Evolutionary conservation across 1,284 basidiomycete genomes (phyloP), one percentile per base, ranked within the genome.

Genomic region (Irpex lacteus): DNA sequence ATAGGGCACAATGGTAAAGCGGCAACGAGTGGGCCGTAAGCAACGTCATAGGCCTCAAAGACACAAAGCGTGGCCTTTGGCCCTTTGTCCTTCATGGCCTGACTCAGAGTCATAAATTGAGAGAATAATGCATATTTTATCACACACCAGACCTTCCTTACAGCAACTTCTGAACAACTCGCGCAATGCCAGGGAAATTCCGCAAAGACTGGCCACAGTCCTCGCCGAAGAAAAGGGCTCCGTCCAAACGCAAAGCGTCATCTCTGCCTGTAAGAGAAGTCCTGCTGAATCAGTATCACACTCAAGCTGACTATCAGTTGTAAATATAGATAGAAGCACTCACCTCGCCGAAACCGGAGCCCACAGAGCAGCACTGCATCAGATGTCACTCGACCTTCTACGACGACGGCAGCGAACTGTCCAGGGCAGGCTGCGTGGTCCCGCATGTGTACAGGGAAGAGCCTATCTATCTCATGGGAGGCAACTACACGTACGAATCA

Each of bases 381-480:
- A 19, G 54, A 21, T 56, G 54, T 36, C 54, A 56, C 34, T 34
- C 18, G 54, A 56, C 54, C 21, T 56, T 56, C 54, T 56, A 56
- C 54, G 34, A 32, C 34, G 54, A 37, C 54, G 54, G 54, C 54
- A 21, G 34, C 21, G 54, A 56, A 32, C 21, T 9, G 15, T 56
- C n/a, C 54, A 18, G 15, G 32, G 5, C 54, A 32, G 54, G 34
- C 15, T 56, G 54, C 11, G 54, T 56, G 13, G 32, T 56, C 13
- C 54, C 54, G 13, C 54, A 56, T 21, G 54, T 56, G 21, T 56
- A 56, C 34, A 56, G 18, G 8, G 54, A 56, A 37, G 54, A 37
- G 15, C 54, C 54, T 15, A 56, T 32, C 7, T 56, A 56, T 37
- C 54, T 56, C 18, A 56, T 56, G 54, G 54, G 54, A 56, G 54